Conservation (phyloP, 1,284 basidiomycete species). For the Rhizoctonia solani region DNA sequence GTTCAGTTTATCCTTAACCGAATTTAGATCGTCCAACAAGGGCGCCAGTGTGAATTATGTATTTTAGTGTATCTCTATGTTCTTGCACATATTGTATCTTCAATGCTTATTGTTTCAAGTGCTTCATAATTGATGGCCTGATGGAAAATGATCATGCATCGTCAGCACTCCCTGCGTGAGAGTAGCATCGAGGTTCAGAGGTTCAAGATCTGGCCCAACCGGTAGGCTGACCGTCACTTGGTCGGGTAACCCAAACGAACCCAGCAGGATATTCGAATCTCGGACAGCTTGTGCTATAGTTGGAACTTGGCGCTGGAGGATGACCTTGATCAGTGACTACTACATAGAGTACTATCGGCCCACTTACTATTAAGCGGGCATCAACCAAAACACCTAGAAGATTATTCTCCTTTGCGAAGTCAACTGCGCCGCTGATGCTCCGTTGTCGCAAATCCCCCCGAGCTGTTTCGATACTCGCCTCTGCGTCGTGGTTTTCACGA, state of each 20-base stretch:
- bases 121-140: slow-evolving; percentile 25
- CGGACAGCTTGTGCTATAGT: slow-evolving; percentile 84
- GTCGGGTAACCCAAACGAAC: slow-evolving; percentile 56
- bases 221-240: slow-evolving; percentile 3
- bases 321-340: neutral
- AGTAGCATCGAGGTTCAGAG: slow-evolving; percentile 29
- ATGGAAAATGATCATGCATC: slow-evolving; percentile 32
- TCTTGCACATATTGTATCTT: slow-evolving; percentile 33
- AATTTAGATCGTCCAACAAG: slow-evolving; percentile 10
- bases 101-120: slow-evolving; percentile 33
- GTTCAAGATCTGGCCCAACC: slow-evolving; percentile 21
- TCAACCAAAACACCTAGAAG: slow-evolving; percentile 91
- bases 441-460: slow-evolving; percentile 36
- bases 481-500: slow-evolving; percentile 36
- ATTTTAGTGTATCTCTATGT: slow-evolving; percentile 36
- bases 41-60: slow-evolving; percentile 32
- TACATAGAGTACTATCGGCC: slow-evolving; percentile 37
- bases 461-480: slow-evolving; percentile 34
- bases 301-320: slow-evolving; percentile 58
- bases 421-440: slow-evolving; percentile 88
- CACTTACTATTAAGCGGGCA: slow-evolving; percentile 79
- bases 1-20: slow-evolving; percentile 21
- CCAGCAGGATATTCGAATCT: slow-evolving; percentile 85
- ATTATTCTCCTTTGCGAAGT: slow-evolving; percentile 94
- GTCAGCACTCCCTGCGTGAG: slow-evolving; percentile 29